Conservation (phyloP, 192 early-diverging fungal species). For the Glomus cerebriforme region DNA sequence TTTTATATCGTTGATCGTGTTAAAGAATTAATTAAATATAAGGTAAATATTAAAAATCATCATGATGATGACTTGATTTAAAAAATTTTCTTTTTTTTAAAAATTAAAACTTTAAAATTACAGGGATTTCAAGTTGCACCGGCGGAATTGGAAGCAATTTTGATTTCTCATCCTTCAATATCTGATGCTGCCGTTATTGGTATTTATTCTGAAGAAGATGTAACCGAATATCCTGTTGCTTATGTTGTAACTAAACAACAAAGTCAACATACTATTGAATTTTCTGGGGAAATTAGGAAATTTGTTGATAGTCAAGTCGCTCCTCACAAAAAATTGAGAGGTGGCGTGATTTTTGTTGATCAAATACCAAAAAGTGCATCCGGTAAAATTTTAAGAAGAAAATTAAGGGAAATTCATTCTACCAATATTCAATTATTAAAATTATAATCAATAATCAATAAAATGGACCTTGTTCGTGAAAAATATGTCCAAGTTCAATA, state of each 20-base stretch:
- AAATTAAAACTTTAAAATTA: too few relatives aligned
- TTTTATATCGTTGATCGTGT: slow-evolving; percentile 73
- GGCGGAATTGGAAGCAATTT: slow-evolving; percentile 79
- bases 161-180: slow-evolving; percentile 71
- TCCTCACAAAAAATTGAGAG: slow-evolving; percentile 76
- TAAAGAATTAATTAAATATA: slow-evolving; percentile 95
- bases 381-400: slow-evolving; percentile 82
- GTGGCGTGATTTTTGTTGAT: slow-evolving; percentile 72
- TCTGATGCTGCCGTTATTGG: slow-evolving; percentile 72
- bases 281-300: slow-evolving; percentile 47
- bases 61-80: neutral
- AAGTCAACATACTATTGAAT: slow-evolving; percentile 44
- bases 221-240: slow-evolving; percentile 77
- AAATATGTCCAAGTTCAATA: neutral
- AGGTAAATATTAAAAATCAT: slow-evolving; percentile 55
- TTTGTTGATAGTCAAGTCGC: slow-evolving; percentile 68
- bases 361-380: slow-evolving; percentile 74
- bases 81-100: too few relatives aligned
- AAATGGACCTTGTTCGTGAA: too few relatives aligned
- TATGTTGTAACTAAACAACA: slow-evolving; percentile 64
- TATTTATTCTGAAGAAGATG: slow-evolving; percentile 61
- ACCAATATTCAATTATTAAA: slow-evolving; percentile 6
- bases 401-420: slow-evolving; percentile 51
- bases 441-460: too few relatives aligned
- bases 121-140: slow-evolving; percentile 75